Evolutionary conservation across 345 rosid genomes (phyloP), one percentile per base, ranked within the genome.

Genomic region (Citrus cavaleriei): DNA sequence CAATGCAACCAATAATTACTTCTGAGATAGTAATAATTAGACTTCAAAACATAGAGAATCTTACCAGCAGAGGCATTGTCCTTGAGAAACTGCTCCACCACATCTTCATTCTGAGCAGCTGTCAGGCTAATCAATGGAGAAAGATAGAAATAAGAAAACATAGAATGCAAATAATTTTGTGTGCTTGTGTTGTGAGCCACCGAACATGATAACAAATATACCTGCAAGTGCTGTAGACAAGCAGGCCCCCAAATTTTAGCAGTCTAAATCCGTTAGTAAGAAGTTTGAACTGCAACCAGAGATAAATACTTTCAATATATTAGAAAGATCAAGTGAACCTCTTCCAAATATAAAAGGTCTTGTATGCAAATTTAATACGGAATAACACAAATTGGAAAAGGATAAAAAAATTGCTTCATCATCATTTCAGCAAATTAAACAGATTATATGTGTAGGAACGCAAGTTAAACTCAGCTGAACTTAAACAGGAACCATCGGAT

Each of bases 141-240:
- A 72, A 66, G 60, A 24, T 14, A 35, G 32, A 62, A 54, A 61
- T 66, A 46, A 42, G 37, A 75, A 57, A 51, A 61, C 42, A 49
- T 4, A 59, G 22, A 14, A 18, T 22, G 37, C 14, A 10, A 46
- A 12, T 62, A 28, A 27, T 64, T 16, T 0, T 21, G 24, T 54
- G 61, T 12, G 70, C 40, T 22, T 28, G 22, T 35, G n/a, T 63
- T 32, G 27, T 37, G 18, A 49, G 19, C 30, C 6, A 7, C 38
- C 7, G 66, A 7, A 19, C 30, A 24, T 40, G 67, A 25, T 5
- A 22, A 83, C 34, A 30, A 68, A 73, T 70, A 51, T 71, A 92
- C 97, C 98, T 95, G 95, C 99, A 95, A 78, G 98, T 95, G 89
- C 99, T 95, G 85, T 94, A 92, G 68, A 94, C 90, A 32, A 95